Percentiles rank a stretch among this genome's conserved stretches.
These are phyloP conservation scores for Ustanciosporium gigantosporum DNA, from an alignment of 1,284 basidiomycete genomes.

Conservation along the genomic window DNA sequence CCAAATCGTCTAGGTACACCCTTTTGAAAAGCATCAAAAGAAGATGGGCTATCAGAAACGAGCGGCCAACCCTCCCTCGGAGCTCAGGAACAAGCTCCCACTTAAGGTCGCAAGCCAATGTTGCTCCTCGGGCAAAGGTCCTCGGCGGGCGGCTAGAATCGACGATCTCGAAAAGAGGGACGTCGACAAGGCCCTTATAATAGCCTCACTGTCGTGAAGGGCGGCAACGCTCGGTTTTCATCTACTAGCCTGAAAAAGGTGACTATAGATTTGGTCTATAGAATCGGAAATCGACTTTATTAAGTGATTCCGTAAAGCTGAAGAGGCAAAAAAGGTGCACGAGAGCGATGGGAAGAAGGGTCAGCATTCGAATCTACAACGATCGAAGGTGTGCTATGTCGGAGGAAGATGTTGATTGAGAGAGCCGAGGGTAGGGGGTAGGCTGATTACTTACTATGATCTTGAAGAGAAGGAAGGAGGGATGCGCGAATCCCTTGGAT, in stretches of 20 bases:
- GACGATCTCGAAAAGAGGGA: conserved; percentile 7
- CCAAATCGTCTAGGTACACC: no score
- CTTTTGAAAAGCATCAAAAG: no score
- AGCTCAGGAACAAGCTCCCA: conserved; percentile 55
- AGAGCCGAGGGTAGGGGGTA: conserved; percentile 11
- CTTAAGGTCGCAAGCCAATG: conserved; percentile 52
- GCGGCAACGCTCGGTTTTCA: conserved; percentile 55
- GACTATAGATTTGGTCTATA: conserved; percentile 58
- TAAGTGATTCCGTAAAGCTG: conserved; percentile 60
- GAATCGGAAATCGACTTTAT: conserved; percentile 59
- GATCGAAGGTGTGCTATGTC: no score
- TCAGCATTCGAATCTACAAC: conserved; percentile 8
- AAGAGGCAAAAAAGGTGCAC: conserved; percentile 1
- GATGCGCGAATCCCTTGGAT: conserved; percentile 13
- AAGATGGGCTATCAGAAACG: conserved; percentile 53
- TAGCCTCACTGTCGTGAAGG: conserved; percentile 57
- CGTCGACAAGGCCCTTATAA: conserved; percentile 41
- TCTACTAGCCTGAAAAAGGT: conserved; percentile 58
- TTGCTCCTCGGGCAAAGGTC: conserved; percentile 55
- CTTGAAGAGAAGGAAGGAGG: conserved; percentile 34
- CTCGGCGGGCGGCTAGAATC: conserved; percentile 57
- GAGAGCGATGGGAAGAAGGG: not conserved
- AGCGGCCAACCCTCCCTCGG: conserved; percentile 56
- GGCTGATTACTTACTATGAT: conserved; percentile 42
- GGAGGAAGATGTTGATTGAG: not conserved